Percentiles rank a stretch among this genome's conserved stretches.
These are phyloP conservation scores for Ceratocystis albifundus DNA, from an alignment of 2,329 filamentous ascomycete species.

Conservation along the genomic window DNA sequence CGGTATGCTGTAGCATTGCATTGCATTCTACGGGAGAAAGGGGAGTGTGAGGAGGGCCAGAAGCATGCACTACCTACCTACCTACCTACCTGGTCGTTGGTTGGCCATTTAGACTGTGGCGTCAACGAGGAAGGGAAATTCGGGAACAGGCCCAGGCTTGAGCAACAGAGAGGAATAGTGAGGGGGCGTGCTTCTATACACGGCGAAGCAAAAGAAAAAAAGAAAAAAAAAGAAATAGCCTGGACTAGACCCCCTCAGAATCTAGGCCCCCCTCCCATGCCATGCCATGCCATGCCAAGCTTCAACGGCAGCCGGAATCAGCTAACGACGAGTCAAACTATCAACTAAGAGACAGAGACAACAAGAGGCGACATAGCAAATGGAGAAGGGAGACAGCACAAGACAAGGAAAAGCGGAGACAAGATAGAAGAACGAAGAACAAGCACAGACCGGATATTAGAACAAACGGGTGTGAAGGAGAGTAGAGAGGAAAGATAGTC, in stretches of 20 bases:
- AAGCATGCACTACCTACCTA: constrained; percentile 3
- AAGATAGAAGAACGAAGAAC: not conserved
- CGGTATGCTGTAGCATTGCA: not conserved
- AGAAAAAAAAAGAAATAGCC: not conserved
- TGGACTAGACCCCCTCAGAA: not conserved
- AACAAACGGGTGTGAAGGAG: not conserved
- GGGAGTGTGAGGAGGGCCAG: no score
- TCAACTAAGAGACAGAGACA: constrained; percentile 3
- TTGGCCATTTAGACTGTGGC: not conserved
- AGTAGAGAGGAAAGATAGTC: not conserved
- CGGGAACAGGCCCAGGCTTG: not conserved
- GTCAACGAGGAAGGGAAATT: not conserved
- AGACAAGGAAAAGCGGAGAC: not conserved
- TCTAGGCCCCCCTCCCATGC: not conserved
- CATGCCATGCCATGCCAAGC: constrained; percentile 5
- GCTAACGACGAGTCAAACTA: constrained; percentile 7
- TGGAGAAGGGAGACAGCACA: not conserved
- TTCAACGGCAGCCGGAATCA: constrained; percentile 6
- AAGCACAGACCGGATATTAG: constrained; percentile 6
- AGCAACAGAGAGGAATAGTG: not conserved
- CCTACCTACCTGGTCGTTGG: constrained; percentile 2
- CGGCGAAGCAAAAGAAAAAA: not conserved
- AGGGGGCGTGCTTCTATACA: not conserved
- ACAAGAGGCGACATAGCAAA: not conserved
- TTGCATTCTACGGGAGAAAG: not conserved